Base-by-base conservation (phyloP, 257 asterid species). In the Przewalskia tangutica region DNA sequence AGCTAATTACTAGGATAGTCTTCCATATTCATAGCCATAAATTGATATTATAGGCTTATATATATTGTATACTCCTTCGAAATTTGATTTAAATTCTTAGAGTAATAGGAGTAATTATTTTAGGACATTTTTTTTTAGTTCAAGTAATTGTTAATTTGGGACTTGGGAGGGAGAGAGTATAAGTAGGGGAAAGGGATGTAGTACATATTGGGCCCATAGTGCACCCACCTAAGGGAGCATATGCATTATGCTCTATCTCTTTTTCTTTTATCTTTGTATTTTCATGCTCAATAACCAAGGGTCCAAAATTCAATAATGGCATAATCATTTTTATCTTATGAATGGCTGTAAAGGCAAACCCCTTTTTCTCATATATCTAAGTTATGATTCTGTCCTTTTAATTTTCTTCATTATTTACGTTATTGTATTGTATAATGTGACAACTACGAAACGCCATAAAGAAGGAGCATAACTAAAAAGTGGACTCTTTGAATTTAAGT, bases 321-420 rank as follows among this genome's bases (percentile, higher is more conserved):
- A 77, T 85, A 89, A 92, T 94, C 91, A 94, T 94, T 91, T 87
- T 91, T 87, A 90, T 90, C 91, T 87, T 85, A 89, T 84, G 86
- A 88, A 77, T 89, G 89, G 89, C 92, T 89, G 91, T 88, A 92
- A 93, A 93, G 93, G 87, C 85, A 50, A 70, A 84, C 75, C 84
- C 85, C 95, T 91, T 92, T 93, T 85, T 68, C 83, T 48, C 80
- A 14, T 65, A 84, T 93, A 92, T 87, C 88, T 10, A 80, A 10
- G 66, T 55, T 23, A 83, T 79, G 88, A 81, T 85, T 81, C 88
- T 36, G 46, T 46, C 54, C 62, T 80, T 79, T 46, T 71, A 44
- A 40, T 12, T 50, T 75, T 48, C 40, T 50, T 50, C 51, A 36
- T 2, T 50, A 70, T 70, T 42, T 70, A 70, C 56, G 56, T 44